Conservation (phyloP, 2,329 filamentous ascomycete species). For the Fusarium sp. region DNA sequence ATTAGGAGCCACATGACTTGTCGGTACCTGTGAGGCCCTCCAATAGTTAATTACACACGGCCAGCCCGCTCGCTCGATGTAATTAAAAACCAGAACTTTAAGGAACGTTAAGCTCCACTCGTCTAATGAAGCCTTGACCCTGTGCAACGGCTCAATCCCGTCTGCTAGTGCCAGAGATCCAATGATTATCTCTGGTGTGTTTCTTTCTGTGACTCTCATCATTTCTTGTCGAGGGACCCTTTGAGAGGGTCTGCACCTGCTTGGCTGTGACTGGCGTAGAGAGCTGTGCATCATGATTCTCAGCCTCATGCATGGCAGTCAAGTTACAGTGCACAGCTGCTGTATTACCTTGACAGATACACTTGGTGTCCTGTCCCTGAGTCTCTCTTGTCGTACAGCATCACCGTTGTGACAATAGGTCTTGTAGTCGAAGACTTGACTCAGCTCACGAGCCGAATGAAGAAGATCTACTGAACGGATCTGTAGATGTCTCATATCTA, state of each 20-base stretch:
- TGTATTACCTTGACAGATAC: not conserved
- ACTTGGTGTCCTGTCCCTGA: slow-evolving; percentile 14
- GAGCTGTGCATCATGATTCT: slow-evolving; percentile 21
- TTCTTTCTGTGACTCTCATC: slow-evolving; percentile 31
- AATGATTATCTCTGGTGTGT: slow-evolving; percentile 31
- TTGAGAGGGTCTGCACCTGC: not conserved
- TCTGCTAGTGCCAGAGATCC: slow-evolving; percentile 32
- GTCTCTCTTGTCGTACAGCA: slow-evolving; percentile 10
- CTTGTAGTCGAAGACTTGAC: slow-evolving; percentile 1
- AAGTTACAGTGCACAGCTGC: slow-evolving; percentile 14
- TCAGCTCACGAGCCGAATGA: not conserved
- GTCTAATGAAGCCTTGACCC: slow-evolving; percentile 35
- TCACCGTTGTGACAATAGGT: slow-evolving; percentile 8
- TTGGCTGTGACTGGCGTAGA: not conserved
- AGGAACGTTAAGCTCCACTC: slow-evolving; percentile 42
- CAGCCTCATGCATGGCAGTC: slow-evolving; percentile 29
- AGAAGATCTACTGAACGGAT: slow-evolving; percentile 3
- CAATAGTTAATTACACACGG: slow-evolving; percentile 37
- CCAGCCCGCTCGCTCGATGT: slow-evolving; percentile 37
- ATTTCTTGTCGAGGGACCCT: slow-evolving; percentile 17
- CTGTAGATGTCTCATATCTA: slow-evolving; percentile 11
- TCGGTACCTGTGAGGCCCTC: slow-evolving; percentile 16
- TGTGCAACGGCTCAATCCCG: slow-evolving; percentile 38
- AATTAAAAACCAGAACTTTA: slow-evolving; percentile 47
- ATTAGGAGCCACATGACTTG: slow-evolving; percentile 6